Evolutionary conservation across 495 filamentous ascomycete genomes (phyloP), one percentile per base, ranked within the genome.

Genomic region (Hypoxylon trugodes): DNA sequence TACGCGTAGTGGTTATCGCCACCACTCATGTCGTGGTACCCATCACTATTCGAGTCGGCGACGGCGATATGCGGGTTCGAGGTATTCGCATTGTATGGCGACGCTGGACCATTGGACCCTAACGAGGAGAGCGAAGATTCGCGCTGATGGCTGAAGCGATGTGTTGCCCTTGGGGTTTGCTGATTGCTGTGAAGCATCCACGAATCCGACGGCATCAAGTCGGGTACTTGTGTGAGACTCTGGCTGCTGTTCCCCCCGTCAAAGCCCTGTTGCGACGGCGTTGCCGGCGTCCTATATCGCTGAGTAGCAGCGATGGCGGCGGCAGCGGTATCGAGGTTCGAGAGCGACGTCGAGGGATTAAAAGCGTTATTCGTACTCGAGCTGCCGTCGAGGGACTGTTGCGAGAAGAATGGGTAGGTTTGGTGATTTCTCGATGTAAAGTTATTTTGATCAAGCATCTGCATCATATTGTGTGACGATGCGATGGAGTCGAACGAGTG

Each of bases 41-140:
- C 69, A 62, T 78, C 76, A 6, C 57, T 69, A 6, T 41, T 51
- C 33, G 78, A 73, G 45, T 82, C 80, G 26, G 73, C 72, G 3
- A 83, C 70, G 2, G 82, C 80, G 33, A 83, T 81, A 6, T 83
- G 81, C 12, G 83, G 82, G 51, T 83, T 82, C 16, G 78, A 76
- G 1, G 76, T 80, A 68, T 76, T 81, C 46, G 75, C 71, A 41
- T 77, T 79, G 69, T 77, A 85, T 19, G 84, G 84, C 30, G 84
- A 86, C 0, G 77, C 71, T 13, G 84, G 83, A 6, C 82, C 78
- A 42, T 81, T 74, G 1, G 83, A 85, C n/a, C 80, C 82, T 46
- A 84, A 52, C 2, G 84, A 84, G 0, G 83, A 86, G 33, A 80
- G 74, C 19, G 82, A 85, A 7, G 80, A 80, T 61, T 84, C 81